Conservation (phyloP, 2,329 filamentous ascomycete genomes). For the Botrytis medusae region DNA sequence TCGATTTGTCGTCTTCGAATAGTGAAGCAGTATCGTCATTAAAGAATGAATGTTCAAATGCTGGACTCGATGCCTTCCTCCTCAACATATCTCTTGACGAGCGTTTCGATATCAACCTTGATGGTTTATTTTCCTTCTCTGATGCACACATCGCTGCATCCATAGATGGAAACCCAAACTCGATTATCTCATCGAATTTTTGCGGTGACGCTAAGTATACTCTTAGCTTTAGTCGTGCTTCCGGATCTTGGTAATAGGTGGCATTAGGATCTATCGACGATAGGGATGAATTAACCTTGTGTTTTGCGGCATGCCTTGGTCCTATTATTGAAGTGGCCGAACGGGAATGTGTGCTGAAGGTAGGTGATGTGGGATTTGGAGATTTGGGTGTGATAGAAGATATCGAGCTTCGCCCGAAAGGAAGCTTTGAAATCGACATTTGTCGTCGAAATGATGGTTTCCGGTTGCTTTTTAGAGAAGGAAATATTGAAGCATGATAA, state of each 20-base stretch:
- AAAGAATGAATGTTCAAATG: slow-evolving; percentile 57
- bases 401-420: slow-evolving; percentile 57
- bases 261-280: slow-evolving; percentile 67
- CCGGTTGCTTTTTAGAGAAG: slow-evolving; percentile 44
- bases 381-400: slow-evolving; percentile 38
- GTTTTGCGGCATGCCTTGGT: slow-evolving; percentile 29
- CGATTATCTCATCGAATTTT: slow-evolving; percentile 92
- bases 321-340: slow-evolving; percentile 55
- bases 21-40: slow-evolving; percentile 57
- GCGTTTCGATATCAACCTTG: slow-evolving; percentile 28
- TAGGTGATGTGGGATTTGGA: slow-evolving; percentile 35
- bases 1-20: slow-evolving; percentile 56
- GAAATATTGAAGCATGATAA: slow-evolving; percentile 53
- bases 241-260: slow-evolving; percentile 85
- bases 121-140: slow-evolving; percentile 38
- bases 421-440: slow-evolving; percentile 67
- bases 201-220: slow-evolving; percentile 85
- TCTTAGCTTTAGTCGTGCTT: slow-evolving; percentile 81
- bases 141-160: slow-evolving; percentile 45
- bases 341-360: slow-evolving; percentile 29
- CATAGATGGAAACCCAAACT: slow-evolving; percentile 82
- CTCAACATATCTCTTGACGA: slow-evolving; percentile 27
- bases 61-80: slow-evolving; percentile 42
- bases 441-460: slow-evolving; percentile 67
- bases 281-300: slow-evolving; percentile 40